Evolutionary conservation across 2,329 filamentous ascomycete species (phyloP).

Genomic region (Endoconidiophora polonica): DNA sequence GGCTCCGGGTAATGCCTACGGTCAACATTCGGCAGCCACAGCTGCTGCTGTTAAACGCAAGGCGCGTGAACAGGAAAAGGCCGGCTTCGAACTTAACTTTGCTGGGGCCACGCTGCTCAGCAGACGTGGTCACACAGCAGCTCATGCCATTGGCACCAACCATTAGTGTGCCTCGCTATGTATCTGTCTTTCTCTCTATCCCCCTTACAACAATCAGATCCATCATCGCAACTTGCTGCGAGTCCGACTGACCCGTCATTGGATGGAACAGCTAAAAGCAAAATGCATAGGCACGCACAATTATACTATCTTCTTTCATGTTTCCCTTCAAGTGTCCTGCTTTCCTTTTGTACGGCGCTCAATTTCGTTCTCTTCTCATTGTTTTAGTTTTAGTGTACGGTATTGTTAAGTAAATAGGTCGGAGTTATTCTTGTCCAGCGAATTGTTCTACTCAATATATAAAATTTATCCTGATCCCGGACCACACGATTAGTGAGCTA

Average conservation of each 20-base stretch:
- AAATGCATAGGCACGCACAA: neutral
- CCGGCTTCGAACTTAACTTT: conserved; percentile 81
- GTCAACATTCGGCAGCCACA: conserved; percentile 72
- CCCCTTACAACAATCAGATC: too few relatives aligned
- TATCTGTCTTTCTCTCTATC: conserved; percentile 2
- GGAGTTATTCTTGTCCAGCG: neutral
- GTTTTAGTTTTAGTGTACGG: neutral
- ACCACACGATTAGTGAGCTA: too few relatives aligned
- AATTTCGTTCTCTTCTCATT: too few relatives aligned
- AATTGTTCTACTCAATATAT: too few relatives aligned
- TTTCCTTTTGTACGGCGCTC: neutral
- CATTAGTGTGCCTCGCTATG: conserved; percentile 17
- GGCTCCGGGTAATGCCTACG: conserved; percentile 33
- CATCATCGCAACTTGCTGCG: too few relatives aligned
- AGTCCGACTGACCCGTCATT: too few relatives aligned
- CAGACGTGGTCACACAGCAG: conserved; percentile 39
- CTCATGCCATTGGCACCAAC: conserved; percentile 23
- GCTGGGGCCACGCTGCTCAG: conserved; percentile 83
- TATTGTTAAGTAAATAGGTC: neutral
- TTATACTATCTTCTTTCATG: neutral
- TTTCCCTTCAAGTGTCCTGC: neutral
- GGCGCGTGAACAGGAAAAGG: conserved; percentile 51
- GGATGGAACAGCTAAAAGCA: too few relatives aligned
- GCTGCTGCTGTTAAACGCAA: conserved; percentile 71
- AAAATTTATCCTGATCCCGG: too few relatives aligned